phyloP scores from a whole-genome alignment of 2,329 filamentous ascomycete species.

The Ophiostoma fasciatum region DNA sequence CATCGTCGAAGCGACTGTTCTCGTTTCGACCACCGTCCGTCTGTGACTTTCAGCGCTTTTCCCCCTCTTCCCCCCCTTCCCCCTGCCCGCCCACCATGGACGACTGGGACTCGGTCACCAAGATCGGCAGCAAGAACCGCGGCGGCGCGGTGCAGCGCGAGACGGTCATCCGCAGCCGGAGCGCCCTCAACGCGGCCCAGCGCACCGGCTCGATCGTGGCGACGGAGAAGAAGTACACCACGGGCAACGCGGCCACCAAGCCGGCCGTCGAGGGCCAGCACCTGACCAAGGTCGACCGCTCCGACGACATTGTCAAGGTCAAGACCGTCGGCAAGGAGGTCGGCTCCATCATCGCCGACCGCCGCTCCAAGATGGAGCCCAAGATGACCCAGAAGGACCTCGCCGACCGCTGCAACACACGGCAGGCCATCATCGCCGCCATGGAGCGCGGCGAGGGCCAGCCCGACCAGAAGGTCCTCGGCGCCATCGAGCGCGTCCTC shows the following conservation, averaged over 20 bases:
- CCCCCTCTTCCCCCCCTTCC: not conserved
- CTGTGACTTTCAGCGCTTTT: too few relatives aligned
- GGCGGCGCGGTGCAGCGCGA: conserved; percentile 56
- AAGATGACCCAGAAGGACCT: conserved; percentile 91
- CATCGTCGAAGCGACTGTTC: too few relatives aligned
- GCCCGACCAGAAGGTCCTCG: conserved; percentile 73
- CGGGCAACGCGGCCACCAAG: conserved; percentile 53
- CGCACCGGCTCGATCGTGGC: conserved; percentile 59
- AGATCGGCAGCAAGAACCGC: conserved; percentile 79
- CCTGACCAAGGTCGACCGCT: conserved; percentile 93
- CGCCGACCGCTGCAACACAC: conserved; percentile 82
- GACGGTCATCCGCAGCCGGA: conserved; percentile 75
- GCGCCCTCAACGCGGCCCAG: conserved; percentile 76
- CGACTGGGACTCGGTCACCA: conserved; percentile 81
- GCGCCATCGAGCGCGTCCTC: conserved; percentile 66
- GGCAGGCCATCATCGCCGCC: conserved; percentile 61
- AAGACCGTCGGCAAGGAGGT: conserved; percentile 76
- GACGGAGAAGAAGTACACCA: conserved; percentile 83
- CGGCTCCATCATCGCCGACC: conserved; percentile 66
- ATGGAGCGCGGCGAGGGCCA: conserved; percentile 68
- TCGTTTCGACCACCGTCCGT: not conserved
- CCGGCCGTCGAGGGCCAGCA: conserved; percentile 69
- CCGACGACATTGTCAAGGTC: conserved; percentile 94
- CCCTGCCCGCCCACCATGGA: conserved; percentile 41
- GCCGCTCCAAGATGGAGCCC: conserved; percentile 68